Conservation (phyloP, 108 stramenopile genomes). For the Bacterosira constricta region DNA sequence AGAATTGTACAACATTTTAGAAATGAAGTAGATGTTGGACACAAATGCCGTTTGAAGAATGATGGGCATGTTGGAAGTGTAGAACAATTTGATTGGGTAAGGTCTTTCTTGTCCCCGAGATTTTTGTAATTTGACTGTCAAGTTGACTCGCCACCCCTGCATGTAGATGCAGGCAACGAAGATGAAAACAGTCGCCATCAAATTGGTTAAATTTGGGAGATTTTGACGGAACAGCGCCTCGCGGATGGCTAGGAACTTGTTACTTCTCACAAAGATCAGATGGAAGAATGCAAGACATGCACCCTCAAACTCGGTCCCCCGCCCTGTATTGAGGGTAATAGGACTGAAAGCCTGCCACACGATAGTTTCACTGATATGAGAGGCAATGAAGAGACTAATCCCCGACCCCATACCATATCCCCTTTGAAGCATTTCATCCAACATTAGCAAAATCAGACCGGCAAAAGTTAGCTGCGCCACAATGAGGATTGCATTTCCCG, state of each 20-base stretch:
- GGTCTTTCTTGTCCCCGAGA: constrained; percentile 92
- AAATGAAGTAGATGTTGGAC: constrained; percentile 99
- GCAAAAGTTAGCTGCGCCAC: constrained; percentile 96
- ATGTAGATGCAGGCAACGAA: constrained; percentile 99
- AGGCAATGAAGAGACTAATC: constrained; percentile 99
- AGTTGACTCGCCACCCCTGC: constrained; percentile 98
- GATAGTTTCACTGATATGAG: constrained; percentile 99
- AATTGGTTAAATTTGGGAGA: constrained; percentile 98
- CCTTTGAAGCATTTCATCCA: constrained; percentile 99
- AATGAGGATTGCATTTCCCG: constrained; percentile 97
- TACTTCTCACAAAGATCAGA: constrained; percentile 88
- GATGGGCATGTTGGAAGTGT: constrained; percentile 99
- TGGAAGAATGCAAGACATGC: constrained; percentile 98
- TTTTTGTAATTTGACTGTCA: constrained; percentile 96
- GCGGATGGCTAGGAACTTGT: constrained; percentile 94
- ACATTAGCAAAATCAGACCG: constrained; percentile 95
- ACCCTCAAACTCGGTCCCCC: constrained; percentile 99
- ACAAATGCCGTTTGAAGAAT: constrained; percentile 99
- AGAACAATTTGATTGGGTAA: constrained; percentile 98
- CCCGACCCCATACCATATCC: constrained; percentile 98
- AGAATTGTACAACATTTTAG: constrained; percentile 98
- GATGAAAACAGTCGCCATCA: constrained; percentile 94
- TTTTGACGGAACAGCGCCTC: constrained; percentile 98
- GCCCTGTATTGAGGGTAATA: constrained; percentile 99
- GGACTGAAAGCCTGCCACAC: constrained; percentile 99